Evolutionary conservation across 108 stramenopile genomes (phyloP).

Genomic region (Cyclotella baltica): DNA sequence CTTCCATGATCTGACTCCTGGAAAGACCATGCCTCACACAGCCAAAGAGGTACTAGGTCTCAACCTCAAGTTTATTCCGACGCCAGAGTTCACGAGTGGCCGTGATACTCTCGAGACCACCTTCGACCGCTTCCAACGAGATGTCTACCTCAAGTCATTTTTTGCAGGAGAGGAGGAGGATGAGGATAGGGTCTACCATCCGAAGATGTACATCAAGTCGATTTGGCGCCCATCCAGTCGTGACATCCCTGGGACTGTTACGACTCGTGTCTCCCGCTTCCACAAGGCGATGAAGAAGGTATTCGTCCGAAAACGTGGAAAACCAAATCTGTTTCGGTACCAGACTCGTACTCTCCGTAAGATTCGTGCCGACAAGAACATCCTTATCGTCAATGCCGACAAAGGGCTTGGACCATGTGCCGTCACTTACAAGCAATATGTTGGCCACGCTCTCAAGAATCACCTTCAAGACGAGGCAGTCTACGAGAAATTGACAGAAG

Average conservation of each 20-base stretch:
- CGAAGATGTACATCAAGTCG: constrained; percentile 20
- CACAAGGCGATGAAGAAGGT: background rate
- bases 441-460: background rate
- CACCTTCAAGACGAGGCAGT: constrained; percentile 9
- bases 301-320: no score
- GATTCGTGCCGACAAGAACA: background rate
- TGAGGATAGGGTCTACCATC: background rate
- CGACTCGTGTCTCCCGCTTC: background rate
- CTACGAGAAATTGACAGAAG: constrained; percentile 6
- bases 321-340: no score
- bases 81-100: constrained; percentile 3
- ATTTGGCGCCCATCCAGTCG: background rate
- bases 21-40: constrained; percentile 1
- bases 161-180: constrained; percentile 18
- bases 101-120: background rate
- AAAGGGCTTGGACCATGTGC: constrained; percentile 27
- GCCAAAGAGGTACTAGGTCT: constrained; percentile 16
- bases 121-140: constrained; percentile 16
- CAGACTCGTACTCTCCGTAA: background rate
- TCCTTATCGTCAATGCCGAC: constrained; percentile 15
- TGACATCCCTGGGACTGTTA: background rate
- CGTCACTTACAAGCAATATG: constrained; percentile 1
- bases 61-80: constrained; percentile 33
- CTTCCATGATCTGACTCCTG: constrained; percentile 35
- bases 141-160: constrained; percentile 2